A percentile compares a stretch with the other conserved stretches of the same genome.
Conservation (phyloP, 108 stramenopile species). For the Nitzschia sp. region DNA sequence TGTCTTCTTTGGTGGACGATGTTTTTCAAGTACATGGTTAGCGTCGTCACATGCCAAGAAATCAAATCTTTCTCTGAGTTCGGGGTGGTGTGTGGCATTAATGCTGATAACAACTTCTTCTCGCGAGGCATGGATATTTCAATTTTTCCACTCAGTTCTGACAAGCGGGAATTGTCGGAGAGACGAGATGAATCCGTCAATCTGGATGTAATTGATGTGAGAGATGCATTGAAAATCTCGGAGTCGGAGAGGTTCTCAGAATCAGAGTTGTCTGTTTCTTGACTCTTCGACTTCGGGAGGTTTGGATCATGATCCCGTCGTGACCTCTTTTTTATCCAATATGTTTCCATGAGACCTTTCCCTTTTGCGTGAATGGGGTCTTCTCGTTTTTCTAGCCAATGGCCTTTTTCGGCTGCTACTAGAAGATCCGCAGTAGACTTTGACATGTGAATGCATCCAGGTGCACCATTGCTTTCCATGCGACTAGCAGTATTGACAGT, state of each 20-base stretch:
- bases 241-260: conserved; percentile 3
- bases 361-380: conserved; percentile 24
- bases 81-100: background rate
- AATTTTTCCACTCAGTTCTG: background rate
- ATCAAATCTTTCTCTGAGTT: background rate
- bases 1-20: background rate
- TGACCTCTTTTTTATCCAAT: background rate
- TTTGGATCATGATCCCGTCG: background rate
- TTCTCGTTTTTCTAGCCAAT: conserved; percentile 18
- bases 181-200: background rate
- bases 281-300: background rate
- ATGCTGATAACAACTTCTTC: background rate
- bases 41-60: background rate
- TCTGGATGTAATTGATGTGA: conserved; percentile 5
- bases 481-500: conserved; percentile 19
- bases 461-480: conserved; percentile 10
- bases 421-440: conserved; percentile 8
- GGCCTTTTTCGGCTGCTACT: conserved; percentile 1
- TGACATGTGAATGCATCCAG: conserved; percentile 13
- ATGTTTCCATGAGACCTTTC: conserved; percentile 19
- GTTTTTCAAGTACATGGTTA: background rate
- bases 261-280: background rate
- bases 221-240: background rate
- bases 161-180: background rate
- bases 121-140: background rate